Evolutionary conservation across 805 yeast species (phyloP), one percentile per base, ranked within the genome.

Genomic region (Kuraishia floccosa): DNA sequence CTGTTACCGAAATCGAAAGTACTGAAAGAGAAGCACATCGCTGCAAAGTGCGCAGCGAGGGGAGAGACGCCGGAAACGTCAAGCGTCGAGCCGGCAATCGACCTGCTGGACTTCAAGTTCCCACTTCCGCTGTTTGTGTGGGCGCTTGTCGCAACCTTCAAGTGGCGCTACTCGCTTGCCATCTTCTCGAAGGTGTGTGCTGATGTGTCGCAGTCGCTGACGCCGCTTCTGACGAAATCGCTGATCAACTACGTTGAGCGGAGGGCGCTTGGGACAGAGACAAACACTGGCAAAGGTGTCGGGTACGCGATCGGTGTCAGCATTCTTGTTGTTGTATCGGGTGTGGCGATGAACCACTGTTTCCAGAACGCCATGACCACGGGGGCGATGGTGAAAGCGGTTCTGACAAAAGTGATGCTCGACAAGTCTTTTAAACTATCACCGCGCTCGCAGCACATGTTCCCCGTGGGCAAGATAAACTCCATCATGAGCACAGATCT

Each of bases 401-500:
- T 79, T 2, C 53, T 85, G 32, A 81, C 84, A 4, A 77, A 80
- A 37, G 75, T 79, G 6, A 60, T 83, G 16, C 62, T 81, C 35
- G 70, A 69, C 34, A 86, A 86, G 50, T 65, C 87, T 8, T 71
- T 83, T 40, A 58, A 48, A 32, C 57, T 85, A 11, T 69, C 74
- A 35, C 65, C 73, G 8, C 60, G 59, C 28, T 68, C 86, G 3
- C 67, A 67, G 32, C 67, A 68, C 38, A 59, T 66, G 37, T 82
- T 56, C 45, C 76, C 94, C 2, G 64, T 72, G 17, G 78, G 89
- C 27, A 72, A 68, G 36, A 68, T 86, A 33, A 82, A 94, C 20
- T 75, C 86, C 8, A 55, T 84, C 49, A 69, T 85, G 50, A 82
- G 91, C 38, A 76, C 94, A 2, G 96, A 86, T 49, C 58, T 85